Conservation (phyloP, 139 green algal species). For the Pleodorina starrii region DNA sequence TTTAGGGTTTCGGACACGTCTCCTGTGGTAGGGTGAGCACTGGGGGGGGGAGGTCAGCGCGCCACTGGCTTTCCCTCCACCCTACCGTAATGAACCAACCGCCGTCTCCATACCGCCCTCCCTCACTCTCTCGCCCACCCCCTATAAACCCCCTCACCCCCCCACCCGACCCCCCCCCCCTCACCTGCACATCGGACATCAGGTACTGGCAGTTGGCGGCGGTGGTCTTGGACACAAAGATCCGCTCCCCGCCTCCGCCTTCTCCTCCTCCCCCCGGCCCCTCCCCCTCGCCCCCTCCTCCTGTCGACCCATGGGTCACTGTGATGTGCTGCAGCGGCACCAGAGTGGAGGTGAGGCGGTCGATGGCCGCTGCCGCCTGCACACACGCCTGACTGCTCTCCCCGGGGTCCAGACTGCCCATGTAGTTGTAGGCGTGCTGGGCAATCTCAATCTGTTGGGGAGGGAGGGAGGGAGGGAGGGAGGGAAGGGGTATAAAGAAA, state of each 20-base stretch:
- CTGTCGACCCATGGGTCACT: not conserved
- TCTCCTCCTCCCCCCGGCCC: not conserved
- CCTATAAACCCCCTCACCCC: too few relatives aligned
- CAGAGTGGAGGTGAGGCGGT: conserved; percentile 44
- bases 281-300: too few relatives aligned
- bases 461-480: not conserved
- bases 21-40: too few relatives aligned
- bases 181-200: conserved; percentile 45
- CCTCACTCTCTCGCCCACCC: too few relatives aligned
- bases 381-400: not conserved
- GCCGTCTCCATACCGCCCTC: too few relatives aligned
- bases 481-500: not conserved
- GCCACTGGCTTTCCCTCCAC: too few relatives aligned
- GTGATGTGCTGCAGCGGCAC: conserved; percentile 32
- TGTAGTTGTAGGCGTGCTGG: conserved; percentile 44
- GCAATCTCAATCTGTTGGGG: conserved; percentile 8
- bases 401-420: conserved; percentile 23
- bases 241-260: not conserved
- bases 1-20: too few relatives aligned
- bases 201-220: conserved; percentile 54
- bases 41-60: too few relatives aligned
- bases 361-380: not conserved
- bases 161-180: too few relatives aligned
- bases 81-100: too few relatives aligned
- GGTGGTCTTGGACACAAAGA: conserved; percentile 33